phyloP scores from a whole-genome alignment of 1,139 yeast species.

The Blastobotrys buckinghamii region DNA sequence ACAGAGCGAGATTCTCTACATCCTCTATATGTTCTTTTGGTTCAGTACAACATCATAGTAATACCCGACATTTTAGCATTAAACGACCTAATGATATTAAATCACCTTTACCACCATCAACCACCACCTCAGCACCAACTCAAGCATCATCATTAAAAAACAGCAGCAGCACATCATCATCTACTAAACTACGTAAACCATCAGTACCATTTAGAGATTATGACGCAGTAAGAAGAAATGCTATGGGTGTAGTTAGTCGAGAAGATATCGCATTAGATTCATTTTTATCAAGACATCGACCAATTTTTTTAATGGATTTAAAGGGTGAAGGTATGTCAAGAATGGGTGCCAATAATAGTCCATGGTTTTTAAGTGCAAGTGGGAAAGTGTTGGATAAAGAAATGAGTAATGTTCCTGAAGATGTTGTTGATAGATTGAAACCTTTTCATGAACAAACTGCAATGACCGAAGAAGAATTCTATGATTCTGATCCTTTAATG shows the following conservation, averaged over 20 bases:
- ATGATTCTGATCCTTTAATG: conserved; percentile 9
- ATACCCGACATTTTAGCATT: neutral
- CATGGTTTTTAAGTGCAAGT: conserved; percentile 22
- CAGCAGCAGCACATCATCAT: neutral
- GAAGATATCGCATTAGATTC: conserved; percentile 25
- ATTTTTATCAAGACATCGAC: conserved; percentile 30
- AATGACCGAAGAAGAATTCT: conserved; percentile 13
- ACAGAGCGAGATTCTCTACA: conserved; percentile 3
- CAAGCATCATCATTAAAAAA: neutral
- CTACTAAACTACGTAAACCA: conserved; percentile 10
- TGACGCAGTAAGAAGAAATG: conserved; percentile 14
- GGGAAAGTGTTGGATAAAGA: conserved; percentile 20
- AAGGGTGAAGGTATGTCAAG: conserved; percentile 9
- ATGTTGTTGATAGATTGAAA: conserved; percentile 17
- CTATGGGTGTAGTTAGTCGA: conserved; percentile 10
- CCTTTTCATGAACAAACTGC: conserved; percentile 18
- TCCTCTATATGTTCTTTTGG: neutral
- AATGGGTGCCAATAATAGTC: conserved; percentile 11
- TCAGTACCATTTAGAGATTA: conserved; percentile 16
- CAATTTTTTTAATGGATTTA: conserved; percentile 23
- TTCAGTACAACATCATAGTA: neutral
- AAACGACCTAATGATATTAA: neutral
- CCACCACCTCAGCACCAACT: neutral
- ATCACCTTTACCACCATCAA: conserved; percentile 1
- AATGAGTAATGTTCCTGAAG: conserved; percentile 21